These are phyloP conservation scores for Candida maltosa DNA, from an alignment of 805 yeast genomes.

Conservation along the genomic window DNA sequence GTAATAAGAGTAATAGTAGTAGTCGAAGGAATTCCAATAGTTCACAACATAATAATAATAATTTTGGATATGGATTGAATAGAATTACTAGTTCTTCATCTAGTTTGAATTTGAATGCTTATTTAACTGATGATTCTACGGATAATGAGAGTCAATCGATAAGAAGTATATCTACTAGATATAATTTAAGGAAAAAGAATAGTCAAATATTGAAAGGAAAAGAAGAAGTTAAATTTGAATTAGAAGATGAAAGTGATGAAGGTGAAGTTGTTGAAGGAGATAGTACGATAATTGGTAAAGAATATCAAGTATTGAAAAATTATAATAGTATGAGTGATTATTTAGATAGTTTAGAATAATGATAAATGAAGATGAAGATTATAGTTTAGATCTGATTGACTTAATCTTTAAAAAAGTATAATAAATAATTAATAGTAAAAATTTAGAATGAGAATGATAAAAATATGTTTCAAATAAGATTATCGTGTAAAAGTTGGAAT, in stretches of 20 bases:
- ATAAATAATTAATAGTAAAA: too few species aligned
- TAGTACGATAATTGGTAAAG: conserved; percentile 12
- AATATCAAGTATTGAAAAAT: conserved; percentile 6
- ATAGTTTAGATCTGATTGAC: too few species aligned
- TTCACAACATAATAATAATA: conserved; percentile 1
- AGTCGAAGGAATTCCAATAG: background rate
- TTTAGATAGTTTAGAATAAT: conserved; percentile 11
- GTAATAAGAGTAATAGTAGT: too few species aligned
- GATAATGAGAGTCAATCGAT: conserved; percentile 5
- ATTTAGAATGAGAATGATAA: too few species aligned
- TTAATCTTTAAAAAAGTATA: too few species aligned
- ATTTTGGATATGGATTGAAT: conserved; percentile 18
- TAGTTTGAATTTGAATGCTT: conserved; percentile 39
- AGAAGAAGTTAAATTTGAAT: background rate
- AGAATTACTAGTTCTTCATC: conserved; percentile 39
- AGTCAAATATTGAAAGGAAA: background rate
- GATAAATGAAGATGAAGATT: background rate
- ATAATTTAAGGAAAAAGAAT: conserved; percentile 2
- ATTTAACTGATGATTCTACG: conserved; percentile 33
- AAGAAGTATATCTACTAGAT: conserved; percentile 1
- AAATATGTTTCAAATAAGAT: too few species aligned
- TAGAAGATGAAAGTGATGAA: conserved; percentile 6
- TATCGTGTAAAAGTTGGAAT: too few species aligned
- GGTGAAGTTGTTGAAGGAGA: conserved; percentile 8
- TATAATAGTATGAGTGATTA: conserved; percentile 14